Evolutionary conservation across 2,329 filamentous ascomycete genomes (phyloP).

Genomic region (Beauveria scarabaeidicola): DNA sequence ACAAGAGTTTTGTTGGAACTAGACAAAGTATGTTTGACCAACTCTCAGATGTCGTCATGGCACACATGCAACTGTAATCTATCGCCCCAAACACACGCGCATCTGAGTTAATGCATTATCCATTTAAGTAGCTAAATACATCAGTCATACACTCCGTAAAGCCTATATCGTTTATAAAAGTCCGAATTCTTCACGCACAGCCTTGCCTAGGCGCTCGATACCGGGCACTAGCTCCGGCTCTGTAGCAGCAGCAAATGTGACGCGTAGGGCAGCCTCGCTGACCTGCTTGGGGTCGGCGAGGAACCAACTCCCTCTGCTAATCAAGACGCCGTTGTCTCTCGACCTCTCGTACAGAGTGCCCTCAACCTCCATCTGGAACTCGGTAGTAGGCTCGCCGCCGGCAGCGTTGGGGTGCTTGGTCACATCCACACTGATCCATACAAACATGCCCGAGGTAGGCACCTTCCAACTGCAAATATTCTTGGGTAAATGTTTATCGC

Average conservation of each 20-base stretch:
- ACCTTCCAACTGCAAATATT: slow-evolving; percentile 66
- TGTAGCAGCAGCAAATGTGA: slow-evolving; percentile 71
- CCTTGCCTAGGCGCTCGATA: slow-evolving; percentile 8
- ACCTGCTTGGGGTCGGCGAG: slow-evolving; percentile 53
- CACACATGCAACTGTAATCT: not conserved
- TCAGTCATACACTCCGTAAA: not conserved
- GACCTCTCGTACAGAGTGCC: slow-evolving; percentile 67
- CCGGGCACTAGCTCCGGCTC: slow-evolving; percentile 9
- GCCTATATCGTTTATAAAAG: not conserved
- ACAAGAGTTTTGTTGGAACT: slow-evolving; percentile 1
- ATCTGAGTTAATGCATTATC: not conserved
- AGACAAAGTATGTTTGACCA: slow-evolving; percentile 8
- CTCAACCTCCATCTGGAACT: slow-evolving; percentile 46
- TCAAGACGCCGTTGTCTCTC: slow-evolving; percentile 62
- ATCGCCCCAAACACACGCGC: not conserved
- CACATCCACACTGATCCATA: slow-evolving; percentile 60
- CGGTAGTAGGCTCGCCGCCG: not conserved
- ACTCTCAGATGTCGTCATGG: not conserved
- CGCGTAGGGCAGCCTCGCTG: slow-evolving; percentile 67
- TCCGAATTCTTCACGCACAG: slow-evolving; percentile 7
- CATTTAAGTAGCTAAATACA: not conserved
- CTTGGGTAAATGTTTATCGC: slow-evolving; percentile 60
- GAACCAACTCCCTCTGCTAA: slow-evolving; percentile 80
- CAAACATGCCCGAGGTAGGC: slow-evolving; percentile 81
- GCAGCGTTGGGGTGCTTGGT: slow-evolving; percentile 47